phyloP scores from a whole-genome alignment of 345 rosid genomes.

The Odontarrhena argentea region DNA sequence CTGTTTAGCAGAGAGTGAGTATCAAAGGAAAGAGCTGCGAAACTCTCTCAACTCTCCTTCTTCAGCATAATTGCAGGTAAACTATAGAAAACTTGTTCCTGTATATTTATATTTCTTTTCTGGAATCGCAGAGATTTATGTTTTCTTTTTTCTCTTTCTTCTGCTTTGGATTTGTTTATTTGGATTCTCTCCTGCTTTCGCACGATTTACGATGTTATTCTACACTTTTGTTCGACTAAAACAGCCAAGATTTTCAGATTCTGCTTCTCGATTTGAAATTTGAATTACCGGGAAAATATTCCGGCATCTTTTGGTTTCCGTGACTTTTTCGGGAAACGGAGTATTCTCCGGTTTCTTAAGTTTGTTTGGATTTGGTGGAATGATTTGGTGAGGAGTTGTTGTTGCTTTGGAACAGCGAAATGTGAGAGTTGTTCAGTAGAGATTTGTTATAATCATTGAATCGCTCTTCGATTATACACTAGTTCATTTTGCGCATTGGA shows the following conservation, averaged over 20 bases:
- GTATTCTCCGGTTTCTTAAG: conserved; percentile 5
- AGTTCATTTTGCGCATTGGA: background rate
- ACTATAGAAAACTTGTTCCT: conserved; percentile 2
- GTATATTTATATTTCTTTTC: background rate
- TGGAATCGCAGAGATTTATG: conserved; percentile 26
- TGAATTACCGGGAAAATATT: background rate
- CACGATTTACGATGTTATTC: conserved; percentile 36
- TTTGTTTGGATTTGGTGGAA: conserved; percentile 4
- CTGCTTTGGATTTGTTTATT: conserved; percentile 34
- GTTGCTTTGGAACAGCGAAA: conserved; percentile 23
- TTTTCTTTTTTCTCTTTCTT: conserved; percentile 11
- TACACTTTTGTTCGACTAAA: conserved; percentile 28
- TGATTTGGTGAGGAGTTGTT: conserved; percentile 23
- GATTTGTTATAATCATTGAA: conserved; percentile 18
- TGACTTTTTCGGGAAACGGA: conserved; percentile 10
- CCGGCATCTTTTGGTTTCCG: conserved; percentile 2
- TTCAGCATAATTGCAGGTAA: conserved; percentile 25
- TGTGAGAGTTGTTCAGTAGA: conserved; percentile 21
- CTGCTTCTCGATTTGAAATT: conserved; percentile 32
- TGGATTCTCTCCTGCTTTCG: conserved; percentile 22
- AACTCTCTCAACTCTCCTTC: conserved; percentile 17
- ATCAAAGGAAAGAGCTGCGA: conserved; percentile 26
- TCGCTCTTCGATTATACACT: conserved; percentile 8
- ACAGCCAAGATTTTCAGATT: conserved; percentile 8
- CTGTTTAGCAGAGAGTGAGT: background rate